phyloP scores from a whole-genome alignment of 2,329 filamentous ascomycete genomes.

The Venturia asperata region DNA sequence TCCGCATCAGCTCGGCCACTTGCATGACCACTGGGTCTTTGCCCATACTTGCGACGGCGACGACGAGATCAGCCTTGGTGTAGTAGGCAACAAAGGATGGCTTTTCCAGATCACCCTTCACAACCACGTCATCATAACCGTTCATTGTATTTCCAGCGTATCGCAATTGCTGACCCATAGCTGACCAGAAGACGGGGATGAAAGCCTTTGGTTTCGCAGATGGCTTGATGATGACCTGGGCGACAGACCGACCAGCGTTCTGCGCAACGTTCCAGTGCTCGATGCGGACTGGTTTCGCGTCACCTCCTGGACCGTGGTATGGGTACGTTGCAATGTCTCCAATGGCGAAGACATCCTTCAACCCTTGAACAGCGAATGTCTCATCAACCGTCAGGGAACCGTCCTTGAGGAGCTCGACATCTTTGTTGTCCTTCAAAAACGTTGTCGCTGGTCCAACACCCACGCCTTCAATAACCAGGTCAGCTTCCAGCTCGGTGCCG shows the following conservation, averaged over 20 bases:
- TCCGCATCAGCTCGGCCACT: slow-evolving; percentile 75
- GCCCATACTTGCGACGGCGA: slow-evolving; percentile 86
- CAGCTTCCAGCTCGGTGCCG: slow-evolving; percentile 74
- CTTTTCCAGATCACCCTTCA: slow-evolving; percentile 65
- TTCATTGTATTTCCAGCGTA: slow-evolving; percentile 79
- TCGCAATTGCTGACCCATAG: slow-evolving; percentile 76
- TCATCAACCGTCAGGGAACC: slow-evolving; percentile 80
- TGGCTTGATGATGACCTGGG: slow-evolving; percentile 65
- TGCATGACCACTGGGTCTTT: slow-evolving; percentile 82
- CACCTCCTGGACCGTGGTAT: slow-evolving; percentile 80
- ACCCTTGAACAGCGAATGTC: slow-evolving; percentile 65
- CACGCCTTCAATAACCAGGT: slow-evolving; percentile 85
- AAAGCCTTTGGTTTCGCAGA: slow-evolving; percentile 59
- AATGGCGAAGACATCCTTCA: slow-evolving; percentile 82
- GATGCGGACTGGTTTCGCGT: slow-evolving; percentile 68
- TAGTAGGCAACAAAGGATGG: slow-evolving; percentile 87
- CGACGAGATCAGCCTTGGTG: slow-evolving; percentile 73
- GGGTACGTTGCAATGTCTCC: slow-evolving; percentile 94
- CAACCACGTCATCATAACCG: slow-evolving; percentile 73
- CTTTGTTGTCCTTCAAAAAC: slow-evolving; percentile 66
- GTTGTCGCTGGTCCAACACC: slow-evolving; percentile 81
- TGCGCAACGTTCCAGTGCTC: slow-evolving; percentile 99
- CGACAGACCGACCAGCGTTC: slow-evolving; percentile 77
- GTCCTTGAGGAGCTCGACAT: slow-evolving; percentile 67
- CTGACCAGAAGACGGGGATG: slow-evolving; percentile 96